These are phyloP conservation scores for Monoraphidium neglectum DNA, from an alignment of 139 green algal genomes.

Conservation along the genomic window DNA sequence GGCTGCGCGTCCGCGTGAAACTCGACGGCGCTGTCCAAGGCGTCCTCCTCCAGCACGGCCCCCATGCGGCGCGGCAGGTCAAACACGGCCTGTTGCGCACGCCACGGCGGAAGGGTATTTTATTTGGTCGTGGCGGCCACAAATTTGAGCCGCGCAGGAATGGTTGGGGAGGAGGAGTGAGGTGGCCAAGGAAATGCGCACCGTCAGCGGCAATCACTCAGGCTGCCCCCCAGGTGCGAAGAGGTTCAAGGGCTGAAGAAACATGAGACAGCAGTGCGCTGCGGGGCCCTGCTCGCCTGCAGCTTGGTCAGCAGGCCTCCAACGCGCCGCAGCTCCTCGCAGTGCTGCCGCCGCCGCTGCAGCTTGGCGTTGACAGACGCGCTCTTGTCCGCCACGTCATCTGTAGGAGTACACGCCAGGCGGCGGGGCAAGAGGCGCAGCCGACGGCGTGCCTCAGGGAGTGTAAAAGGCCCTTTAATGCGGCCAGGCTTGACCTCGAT, in stretches of 20 bases:
- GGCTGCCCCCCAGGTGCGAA: too few relatives aligned
- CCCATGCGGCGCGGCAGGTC: conserved; percentile 73
- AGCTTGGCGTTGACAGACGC: conserved; percentile 83
- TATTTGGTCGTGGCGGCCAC: too few relatives aligned
- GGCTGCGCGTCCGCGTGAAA: conserved; percentile 75
- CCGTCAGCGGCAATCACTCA: too few relatives aligned
- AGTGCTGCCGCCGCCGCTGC: conserved; percentile 68
- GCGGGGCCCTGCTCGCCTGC: conserved; percentile 43
- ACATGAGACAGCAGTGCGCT: too few relatives aligned
- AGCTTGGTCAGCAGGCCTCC: conserved; percentile 83
- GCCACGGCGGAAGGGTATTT: too few relatives aligned
- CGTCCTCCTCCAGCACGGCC: conserved; percentile 63
- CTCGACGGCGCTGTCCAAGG: conserved; percentile 72
- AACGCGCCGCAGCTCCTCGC: conserved; percentile 88
- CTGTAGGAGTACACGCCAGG: conserved; percentile 38
- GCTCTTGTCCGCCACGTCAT: conserved; percentile 65
- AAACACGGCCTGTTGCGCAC: conserved; percentile 59
- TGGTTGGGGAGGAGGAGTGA: too few relatives aligned
- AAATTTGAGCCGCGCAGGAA: too few relatives aligned
- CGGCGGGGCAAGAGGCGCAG: neutral
- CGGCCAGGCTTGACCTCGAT: too few relatives aligned
- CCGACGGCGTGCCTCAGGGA: neutral
- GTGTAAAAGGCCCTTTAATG: too few relatives aligned
- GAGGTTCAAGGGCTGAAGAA: too few relatives aligned
- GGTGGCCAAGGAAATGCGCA: too few relatives aligned